These are phyloP conservation scores for Abortiporus biennis DNA, from an alignment of 1,284 basidiomycete genomes.

Conservation along the genomic window DNA sequence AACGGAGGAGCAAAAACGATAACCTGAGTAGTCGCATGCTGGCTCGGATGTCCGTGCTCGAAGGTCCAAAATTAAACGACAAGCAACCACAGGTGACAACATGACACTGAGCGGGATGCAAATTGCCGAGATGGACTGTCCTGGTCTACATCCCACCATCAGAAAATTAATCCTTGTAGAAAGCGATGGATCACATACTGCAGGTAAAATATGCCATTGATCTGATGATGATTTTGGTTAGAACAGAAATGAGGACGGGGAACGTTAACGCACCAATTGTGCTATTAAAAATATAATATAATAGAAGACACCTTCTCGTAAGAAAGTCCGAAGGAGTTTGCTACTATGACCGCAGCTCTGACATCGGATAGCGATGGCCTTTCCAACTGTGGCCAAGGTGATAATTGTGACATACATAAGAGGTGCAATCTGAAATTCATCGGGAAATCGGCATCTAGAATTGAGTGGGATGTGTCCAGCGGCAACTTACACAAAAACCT, in stretches of 20 bases:
- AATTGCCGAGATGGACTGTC: slow-evolving; percentile 77
- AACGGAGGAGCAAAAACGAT: slow-evolving; percentile 28
- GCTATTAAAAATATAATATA: slow-evolving; percentile 76
- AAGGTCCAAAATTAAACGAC: slow-evolving; percentile 71
- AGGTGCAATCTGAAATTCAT: slow-evolving; percentile 55
- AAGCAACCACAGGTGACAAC: slow-evolving; percentile 73
- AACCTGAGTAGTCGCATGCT: slow-evolving; percentile 51
- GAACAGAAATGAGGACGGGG: slow-evolving; percentile 2
- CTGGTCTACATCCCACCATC: slow-evolving; percentile 46
- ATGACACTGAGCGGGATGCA: slow-evolving; percentile 83
- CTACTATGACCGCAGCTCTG: slow-evolving; percentile 70
- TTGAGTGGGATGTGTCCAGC: neutral
- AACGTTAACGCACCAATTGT: slow-evolving; percentile 42
- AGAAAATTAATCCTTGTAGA: slow-evolving; percentile 6
- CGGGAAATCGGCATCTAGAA: slow-evolving; percentile 4
- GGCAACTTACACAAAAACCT: slow-evolving; percentile 66
- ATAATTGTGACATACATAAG: slow-evolving; percentile 73
- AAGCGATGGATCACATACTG: slow-evolving; percentile 45
- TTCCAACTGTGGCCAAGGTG: slow-evolving; percentile 71
- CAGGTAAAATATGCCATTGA: slow-evolving; percentile 79
- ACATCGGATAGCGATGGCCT: slow-evolving; percentile 66
- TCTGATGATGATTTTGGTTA: slow-evolving; percentile 20
- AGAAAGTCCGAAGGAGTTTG: slow-evolving; percentile 72
- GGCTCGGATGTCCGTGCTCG: slow-evolving; percentile 72
- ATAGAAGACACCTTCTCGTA: slow-evolving; percentile 79